phyloP scores from a whole-genome alignment of 2,329 filamentous ascomycete species.

The Harringtonia aguacate region DNA sequence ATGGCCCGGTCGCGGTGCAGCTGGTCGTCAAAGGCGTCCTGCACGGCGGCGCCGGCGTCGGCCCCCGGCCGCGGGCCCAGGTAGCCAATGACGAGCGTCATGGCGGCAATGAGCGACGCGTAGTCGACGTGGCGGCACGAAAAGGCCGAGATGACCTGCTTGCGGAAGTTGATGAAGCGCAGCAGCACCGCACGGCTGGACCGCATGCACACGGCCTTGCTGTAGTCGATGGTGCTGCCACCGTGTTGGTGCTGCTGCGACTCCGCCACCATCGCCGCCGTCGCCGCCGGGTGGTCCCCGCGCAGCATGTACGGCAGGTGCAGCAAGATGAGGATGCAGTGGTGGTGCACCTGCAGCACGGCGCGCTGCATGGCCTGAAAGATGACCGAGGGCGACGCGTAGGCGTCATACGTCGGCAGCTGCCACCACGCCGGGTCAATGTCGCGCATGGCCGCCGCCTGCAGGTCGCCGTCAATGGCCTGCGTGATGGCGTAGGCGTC shows the following conservation, averaged over 20 bases:
- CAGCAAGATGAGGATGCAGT: slow-evolving; percentile 37
- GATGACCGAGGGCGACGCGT: slow-evolving; percentile 12
- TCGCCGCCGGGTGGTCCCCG: slow-evolving; percentile 13
- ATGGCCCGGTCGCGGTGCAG: slow-evolving; percentile 25
- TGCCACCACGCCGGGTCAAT: slow-evolving; percentile 40
- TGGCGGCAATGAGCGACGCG: slow-evolving; percentile 37
- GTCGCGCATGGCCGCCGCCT: slow-evolving; percentile 21
- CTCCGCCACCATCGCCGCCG: too few relatives aligned
- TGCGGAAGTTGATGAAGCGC: slow-evolving; percentile 36
- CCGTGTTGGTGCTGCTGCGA: too few relatives aligned
- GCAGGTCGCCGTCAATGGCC: slow-evolving; percentile 36
- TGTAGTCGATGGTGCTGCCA: slow-evolving; percentile 22
- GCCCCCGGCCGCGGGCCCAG: slow-evolving; percentile 21
- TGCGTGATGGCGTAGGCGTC: slow-evolving; percentile 28
- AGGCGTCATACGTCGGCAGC: slow-evolving; percentile 17
- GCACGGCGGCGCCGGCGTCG: not conserved
- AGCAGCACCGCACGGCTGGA: slow-evolving; percentile 39
- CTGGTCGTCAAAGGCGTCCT: slow-evolving; percentile 9
- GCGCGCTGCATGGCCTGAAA: slow-evolving; percentile 22
- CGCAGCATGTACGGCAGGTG: slow-evolving; percentile 44
- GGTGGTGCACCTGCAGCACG: slow-evolving; percentile 39
- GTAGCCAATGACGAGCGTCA: slow-evolving; percentile 40
- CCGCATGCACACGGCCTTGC: slow-evolving; percentile 34
- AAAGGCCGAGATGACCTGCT: slow-evolving; percentile 23
- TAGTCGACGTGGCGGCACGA: slow-evolving; percentile 41